Evolutionary conservation across 2,329 filamentous ascomycete genomes (phyloP).

Genomic region (Fusarium chaquense): DNA sequence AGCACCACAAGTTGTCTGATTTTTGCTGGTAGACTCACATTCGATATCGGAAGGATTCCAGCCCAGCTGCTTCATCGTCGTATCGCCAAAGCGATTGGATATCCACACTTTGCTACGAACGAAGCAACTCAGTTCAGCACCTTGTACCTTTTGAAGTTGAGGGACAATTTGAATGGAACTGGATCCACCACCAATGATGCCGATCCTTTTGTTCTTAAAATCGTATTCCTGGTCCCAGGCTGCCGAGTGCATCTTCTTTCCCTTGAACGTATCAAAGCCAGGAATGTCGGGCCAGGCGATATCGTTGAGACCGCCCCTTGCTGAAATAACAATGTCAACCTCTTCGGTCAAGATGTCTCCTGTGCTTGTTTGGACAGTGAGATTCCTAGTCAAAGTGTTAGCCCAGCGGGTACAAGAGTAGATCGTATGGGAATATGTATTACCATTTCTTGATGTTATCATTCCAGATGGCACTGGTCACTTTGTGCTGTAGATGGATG

Average conservation of each 20-base stretch:
- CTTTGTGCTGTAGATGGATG: background rate
- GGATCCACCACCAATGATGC: background rate
- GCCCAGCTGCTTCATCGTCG: background rate
- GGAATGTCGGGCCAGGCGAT: background rate
- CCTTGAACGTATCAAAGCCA: background rate
- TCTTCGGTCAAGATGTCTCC: background rate
- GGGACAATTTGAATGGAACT: slow-evolving; percentile 4
- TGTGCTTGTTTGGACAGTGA: fast-evolving
- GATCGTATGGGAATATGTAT: fast-evolving
- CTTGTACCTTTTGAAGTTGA: background rate
- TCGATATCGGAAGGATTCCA: background rate
- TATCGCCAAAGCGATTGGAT: slow-evolving; percentile 3
- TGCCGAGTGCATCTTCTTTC: slow-evolving; percentile 8
- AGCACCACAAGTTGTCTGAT: background rate
- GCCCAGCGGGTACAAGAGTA: fast-evolving
- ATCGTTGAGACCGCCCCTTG: background rate
- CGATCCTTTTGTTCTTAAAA: background rate
- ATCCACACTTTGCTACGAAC: slow-evolving; percentile 12
- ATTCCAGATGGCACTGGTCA: background rate
- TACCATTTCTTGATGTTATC: slow-evolving; percentile 2
- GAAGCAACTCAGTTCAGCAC: background rate
- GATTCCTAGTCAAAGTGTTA: background rate
- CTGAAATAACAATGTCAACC: background rate
- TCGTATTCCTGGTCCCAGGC: slow-evolving; percentile 7
- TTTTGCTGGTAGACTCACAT: background rate